A percentile compares a stretch with the other conserved stretches of the same genome.
Conservation (phyloP, 768 basidiomycete genomes). For the Butyriboletus loyo region DNA sequence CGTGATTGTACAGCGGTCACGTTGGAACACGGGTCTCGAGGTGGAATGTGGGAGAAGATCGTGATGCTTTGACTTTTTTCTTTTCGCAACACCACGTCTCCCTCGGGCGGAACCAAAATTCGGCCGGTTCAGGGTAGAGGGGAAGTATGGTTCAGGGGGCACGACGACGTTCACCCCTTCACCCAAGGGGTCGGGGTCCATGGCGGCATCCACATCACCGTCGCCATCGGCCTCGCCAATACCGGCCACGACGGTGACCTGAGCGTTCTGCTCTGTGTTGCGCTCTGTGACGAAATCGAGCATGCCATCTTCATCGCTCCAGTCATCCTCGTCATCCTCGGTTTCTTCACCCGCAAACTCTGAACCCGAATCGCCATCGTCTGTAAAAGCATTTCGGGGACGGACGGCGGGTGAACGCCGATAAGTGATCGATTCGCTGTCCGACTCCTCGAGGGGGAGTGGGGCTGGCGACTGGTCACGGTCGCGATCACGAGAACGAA, state of each 20-base stretch:
- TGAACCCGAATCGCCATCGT: slow-evolving; percentile 62
- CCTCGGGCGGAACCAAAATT: slow-evolving; percentile 35
- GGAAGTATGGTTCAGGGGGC: slow-evolving; percentile 81
- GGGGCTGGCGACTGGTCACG: slow-evolving; percentile 56
- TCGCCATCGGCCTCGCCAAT: slow-evolving; percentile 37
- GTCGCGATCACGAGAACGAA: slow-evolving; percentile 52
- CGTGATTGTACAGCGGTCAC: slow-evolving; percentile 89
- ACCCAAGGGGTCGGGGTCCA: slow-evolving; percentile 79
- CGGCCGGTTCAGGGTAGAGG: slow-evolving; percentile 61
- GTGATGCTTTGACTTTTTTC: slow-evolving; percentile 59
- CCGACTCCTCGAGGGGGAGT: slow-evolving; percentile 54
- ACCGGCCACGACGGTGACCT: slow-evolving; percentile 36
- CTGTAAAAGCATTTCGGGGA: slow-evolving; percentile 62
- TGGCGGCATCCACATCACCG: slow-evolving; percentile 49
- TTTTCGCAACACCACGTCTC: slow-evolving; percentile 40
- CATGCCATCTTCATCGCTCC: slow-evolving; percentile 50
- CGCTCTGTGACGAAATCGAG: slow-evolving; percentile 82
- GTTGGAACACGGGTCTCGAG: slow-evolving; percentile 78
- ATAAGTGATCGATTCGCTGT: slow-evolving; percentile 39
- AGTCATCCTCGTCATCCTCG: slow-evolving; percentile 58
- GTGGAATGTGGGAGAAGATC: slow-evolving; percentile 67
- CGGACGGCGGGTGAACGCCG: slow-evolving; percentile 41
- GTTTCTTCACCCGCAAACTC: slow-evolving; percentile 49
- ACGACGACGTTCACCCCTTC: slow-evolving; percentile 91
- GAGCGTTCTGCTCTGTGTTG: slow-evolving; percentile 84